Evolutionary conservation across 345 rosid genomes (phyloP), one percentile per base, ranked within the genome.

Genomic region (Eucalyptus curtisii): DNA sequence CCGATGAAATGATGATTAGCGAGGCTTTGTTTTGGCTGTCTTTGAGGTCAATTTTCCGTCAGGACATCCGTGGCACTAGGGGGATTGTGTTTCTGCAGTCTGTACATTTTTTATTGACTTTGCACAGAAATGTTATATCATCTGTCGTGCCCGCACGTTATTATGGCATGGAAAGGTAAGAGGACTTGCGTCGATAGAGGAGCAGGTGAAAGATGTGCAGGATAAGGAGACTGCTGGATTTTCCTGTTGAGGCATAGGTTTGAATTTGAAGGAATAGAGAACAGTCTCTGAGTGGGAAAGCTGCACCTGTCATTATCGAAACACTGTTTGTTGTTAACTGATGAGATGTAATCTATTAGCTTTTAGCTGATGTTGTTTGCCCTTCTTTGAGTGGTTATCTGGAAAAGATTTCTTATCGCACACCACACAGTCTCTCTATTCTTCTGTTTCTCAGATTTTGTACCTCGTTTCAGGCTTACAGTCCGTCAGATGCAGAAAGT

Each of bases 381-480:
- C 47, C 27, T 20, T 76, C 27, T 76, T 5, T n/a, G 10, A 7
- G 37, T 64, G 76, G 40, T 64, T 64, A 64, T 64, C 37, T n/a
- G 76, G 37, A 64, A 64, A n/a, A 64, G 76, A n/a, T 64, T 64
- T 64, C 5, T 64, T 14, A 15, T 64, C 3, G 40, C 4, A n/a
- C 76, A 4, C 76, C 40, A n/a, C 76, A 64, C 1, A 15, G 76
- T 64, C 76, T 64, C 76, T 64, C 40, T 64, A 15, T 64, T n/a
- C 40, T n/a, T n/a, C 76, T 64, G 33, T n/a, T 64, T 40, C 47
- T 76, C 84, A 37, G 84, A 76, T 40, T 47, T 48, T 87, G 64
- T 87, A n/a, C 48, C 31, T 68, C 86, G 24, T 61, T 53, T 76
- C 90, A 95, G 96, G 90, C 59, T 55, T 87, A 85, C 86, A 91